Percentiles rank a stretch among this genome's conserved stretches.
phyloP scores from a whole-genome alignment of 257 asterid genomes.

The Voacanga thouarsii region DNA sequence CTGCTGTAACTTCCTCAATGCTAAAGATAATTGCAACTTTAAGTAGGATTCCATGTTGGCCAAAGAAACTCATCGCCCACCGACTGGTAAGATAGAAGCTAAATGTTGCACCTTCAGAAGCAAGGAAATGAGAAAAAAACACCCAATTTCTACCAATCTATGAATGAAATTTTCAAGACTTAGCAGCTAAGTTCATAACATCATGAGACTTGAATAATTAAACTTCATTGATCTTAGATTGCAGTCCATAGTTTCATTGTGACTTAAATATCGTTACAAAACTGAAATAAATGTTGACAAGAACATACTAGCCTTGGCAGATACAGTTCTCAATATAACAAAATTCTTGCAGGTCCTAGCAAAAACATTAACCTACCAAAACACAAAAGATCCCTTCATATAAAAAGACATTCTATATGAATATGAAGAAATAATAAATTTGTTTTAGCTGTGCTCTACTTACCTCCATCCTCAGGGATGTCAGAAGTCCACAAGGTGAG shows the following conservation, averaged over 20 bases:
- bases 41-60: neutral
- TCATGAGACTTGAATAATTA: neutral
- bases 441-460: neutral
- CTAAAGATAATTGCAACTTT: neutral
- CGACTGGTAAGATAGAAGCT: neutral
- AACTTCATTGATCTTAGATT: neutral
- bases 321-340: neutral
- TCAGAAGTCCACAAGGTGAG: slow-evolving; percentile 93
- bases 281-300: neutral
- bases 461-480: slow-evolving; percentile 83
- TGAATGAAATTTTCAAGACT: neutral
- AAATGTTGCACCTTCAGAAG: neutral
- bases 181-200: neutral
- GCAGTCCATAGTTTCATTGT: neutral
- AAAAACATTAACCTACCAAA: neutral
- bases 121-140: neutral
- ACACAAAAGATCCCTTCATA: neutral
- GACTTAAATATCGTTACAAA: neutral
- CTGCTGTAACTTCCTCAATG: neutral
- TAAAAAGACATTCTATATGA: neutral
- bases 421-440: neutral
- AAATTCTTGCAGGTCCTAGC: neutral
- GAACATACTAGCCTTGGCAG: neutral
- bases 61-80: neutral
- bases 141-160: neutral